Conservation (phyloP, 257 asterid species). For the Fraxinus quadrangulata region DNA sequence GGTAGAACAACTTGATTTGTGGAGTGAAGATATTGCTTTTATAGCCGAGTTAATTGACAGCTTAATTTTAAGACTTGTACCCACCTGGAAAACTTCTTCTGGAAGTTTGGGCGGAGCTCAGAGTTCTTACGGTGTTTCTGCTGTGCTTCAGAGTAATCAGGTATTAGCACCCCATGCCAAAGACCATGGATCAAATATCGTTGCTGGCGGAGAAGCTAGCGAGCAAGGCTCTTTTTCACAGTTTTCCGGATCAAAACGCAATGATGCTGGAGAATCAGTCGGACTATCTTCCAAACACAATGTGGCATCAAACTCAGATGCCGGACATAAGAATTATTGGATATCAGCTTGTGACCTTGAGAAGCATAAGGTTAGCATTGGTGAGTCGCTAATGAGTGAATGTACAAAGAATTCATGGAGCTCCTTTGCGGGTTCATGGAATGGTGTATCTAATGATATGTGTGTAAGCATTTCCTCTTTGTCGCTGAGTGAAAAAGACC, state of each 20-base stretch:
- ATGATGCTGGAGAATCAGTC: conserved; percentile 19
- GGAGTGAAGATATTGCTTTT: conserved; percentile 45
- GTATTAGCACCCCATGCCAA: neutral
- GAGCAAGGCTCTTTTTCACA: conserved; percentile 25
- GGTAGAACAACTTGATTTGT: conserved; percentile 63
- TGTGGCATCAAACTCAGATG: conserved; percentile 21
- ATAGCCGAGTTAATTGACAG: conserved; percentile 59
- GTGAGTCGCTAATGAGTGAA: conserved; percentile 41
- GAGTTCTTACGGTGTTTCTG: conserved; percentile 24
- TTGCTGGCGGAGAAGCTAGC: conserved; percentile 19
- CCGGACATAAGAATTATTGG: conserved; percentile 24
- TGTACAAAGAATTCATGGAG: conserved; percentile 40
- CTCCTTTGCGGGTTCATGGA: conserved; percentile 39
- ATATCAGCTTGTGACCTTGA: conserved; percentile 22
- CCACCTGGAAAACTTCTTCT: conserved; percentile 36
- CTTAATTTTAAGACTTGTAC: conserved; percentile 40
- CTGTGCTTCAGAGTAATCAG: conserved; percentile 3
- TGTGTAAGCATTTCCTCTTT: conserved; percentile 36
- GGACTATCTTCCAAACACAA: conserved; percentile 16
- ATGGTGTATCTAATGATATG: conserved; percentile 42
- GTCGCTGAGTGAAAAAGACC: conserved; percentile 29
- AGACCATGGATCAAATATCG: conserved; percentile 21
- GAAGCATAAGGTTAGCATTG: conserved; percentile 24
- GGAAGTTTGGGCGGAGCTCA: conserved; percentile 32
- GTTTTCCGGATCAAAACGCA: conserved; percentile 17